phyloP scores from a whole-genome alignment of 2,329 filamentous ascomycete species.

The Fusarium sarcochroum region DNA sequence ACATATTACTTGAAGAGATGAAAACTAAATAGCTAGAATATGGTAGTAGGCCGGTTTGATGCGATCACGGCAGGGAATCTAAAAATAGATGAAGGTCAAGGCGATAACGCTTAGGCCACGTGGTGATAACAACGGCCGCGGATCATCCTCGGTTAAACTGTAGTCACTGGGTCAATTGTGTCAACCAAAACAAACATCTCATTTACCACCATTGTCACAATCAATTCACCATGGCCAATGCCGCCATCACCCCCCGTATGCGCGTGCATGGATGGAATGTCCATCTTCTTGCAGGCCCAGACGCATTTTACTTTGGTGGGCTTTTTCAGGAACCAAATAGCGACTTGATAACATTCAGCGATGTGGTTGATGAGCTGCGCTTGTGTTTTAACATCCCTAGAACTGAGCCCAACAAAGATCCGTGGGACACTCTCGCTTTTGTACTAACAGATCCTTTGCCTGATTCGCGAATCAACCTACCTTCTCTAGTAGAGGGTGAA shows the following conservation, averaged over 20 bases:
- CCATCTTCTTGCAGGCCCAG: background rate
- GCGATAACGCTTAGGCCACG: too few species aligned
- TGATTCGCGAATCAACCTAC: background rate
- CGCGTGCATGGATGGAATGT: background rate
- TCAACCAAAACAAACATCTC: too few species aligned
- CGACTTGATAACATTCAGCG: background rate
- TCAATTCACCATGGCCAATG: too few species aligned
- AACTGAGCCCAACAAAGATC: background rate
- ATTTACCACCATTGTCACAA: too few species aligned
- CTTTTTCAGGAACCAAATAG: background rate
- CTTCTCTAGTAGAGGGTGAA: background rate
- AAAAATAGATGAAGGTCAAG: too few species aligned
- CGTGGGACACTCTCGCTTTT: slow-evolving; percentile 17
- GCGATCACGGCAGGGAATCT: too few species aligned
- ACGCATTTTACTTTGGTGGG: background rate
- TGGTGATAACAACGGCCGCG: too few species aligned
- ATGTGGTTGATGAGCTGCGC: background rate
- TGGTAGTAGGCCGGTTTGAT: too few species aligned
- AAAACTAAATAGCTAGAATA: too few species aligned
- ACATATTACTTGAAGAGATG: too few species aligned
- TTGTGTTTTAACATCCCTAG: slow-evolving; percentile 18
- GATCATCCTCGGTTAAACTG: too few species aligned
- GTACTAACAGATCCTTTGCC: background rate
- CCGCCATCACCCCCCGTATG: background rate
- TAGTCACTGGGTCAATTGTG: too few species aligned